Evolutionary conservation across 192 early-diverging fungal genomes (phyloP).

Genomic region (Coemansia sp.): DNA sequence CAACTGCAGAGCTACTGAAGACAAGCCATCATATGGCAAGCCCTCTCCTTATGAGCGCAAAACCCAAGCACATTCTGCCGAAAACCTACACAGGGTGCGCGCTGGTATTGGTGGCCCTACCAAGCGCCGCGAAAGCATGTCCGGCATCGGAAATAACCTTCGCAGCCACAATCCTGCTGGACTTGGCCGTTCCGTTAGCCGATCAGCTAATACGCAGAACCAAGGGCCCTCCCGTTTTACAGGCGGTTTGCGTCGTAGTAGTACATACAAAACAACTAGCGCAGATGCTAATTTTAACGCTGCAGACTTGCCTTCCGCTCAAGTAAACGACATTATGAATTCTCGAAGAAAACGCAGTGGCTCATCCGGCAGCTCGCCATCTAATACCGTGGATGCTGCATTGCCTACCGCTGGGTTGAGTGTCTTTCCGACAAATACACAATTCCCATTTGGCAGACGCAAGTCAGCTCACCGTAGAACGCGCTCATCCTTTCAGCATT

Average conservation of each 20-base stretch:
- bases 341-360: constrained; percentile 20
- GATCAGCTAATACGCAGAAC: constrained; percentile 4
- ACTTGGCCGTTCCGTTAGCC: constrained; percentile 32
- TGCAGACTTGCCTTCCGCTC: neutral
- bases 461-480: constrained; percentile 1
- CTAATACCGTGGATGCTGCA: constrained; percentile 16
- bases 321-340: neutral
- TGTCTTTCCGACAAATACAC: constrained; percentile 29
- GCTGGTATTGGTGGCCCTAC: constrained; percentile 37
- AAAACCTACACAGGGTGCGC: neutral
- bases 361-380: constrained; percentile 17
- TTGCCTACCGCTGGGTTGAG: constrained; percentile 10
- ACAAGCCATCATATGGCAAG: neutral
- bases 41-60: constrained; percentile 17
- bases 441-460: constrained; percentile 1
- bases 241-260: constrained; percentile 16
- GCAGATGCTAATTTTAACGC: too few species aligned
- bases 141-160: constrained; percentile 49
- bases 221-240: constrained; percentile 14
- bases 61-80: neutral
- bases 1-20: neutral
- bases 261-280: neutral
- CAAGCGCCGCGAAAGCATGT: constrained; percentile 46
- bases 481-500: neutral
- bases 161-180: constrained; percentile 31